phyloP scores from a whole-genome alignment of 345 rosid genomes.

The Hibiscus mutabilis region DNA sequence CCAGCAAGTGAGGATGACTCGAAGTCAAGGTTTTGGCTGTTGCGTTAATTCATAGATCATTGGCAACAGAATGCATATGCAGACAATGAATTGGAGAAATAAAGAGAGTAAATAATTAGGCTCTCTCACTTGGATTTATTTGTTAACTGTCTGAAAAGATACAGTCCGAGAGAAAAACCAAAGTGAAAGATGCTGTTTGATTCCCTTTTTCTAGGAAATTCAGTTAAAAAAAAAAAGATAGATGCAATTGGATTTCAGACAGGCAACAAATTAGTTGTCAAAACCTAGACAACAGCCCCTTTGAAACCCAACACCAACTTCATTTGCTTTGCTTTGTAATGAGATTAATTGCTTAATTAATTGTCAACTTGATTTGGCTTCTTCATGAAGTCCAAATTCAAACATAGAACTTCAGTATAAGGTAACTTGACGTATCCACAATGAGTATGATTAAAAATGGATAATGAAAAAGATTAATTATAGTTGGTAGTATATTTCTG shows the following conservation, averaged over 20 bases:
- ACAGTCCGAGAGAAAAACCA: neutral
- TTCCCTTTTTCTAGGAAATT: slow-evolving; percentile 2
- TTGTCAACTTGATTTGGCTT: neutral
- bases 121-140: neutral
- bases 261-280: neutral
- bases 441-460: too few species aligned
- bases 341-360: neutral
- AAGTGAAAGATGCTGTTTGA: slow-evolving; percentile 7
- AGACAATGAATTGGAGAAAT: neutral
- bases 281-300: too few species aligned
- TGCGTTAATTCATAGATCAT: neutral
- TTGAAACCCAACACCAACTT: neutral
- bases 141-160: slow-evolving; percentile 8
- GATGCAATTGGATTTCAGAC: neutral
- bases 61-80: neutral
- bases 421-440: too few species aligned
- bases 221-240: neutral
- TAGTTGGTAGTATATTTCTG: too few species aligned
- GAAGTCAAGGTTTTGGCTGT: slow-evolving; percentile 10
- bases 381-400: neutral
- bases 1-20: slow-evolving; percentile 13
- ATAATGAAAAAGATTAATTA: too few species aligned
- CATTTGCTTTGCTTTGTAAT: neutral
- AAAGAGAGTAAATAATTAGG: neutral
- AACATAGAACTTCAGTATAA: too few species aligned